These are phyloP conservation scores for Ogataea nitratoaversa DNA, from an alignment of 805 yeast species.

Conservation along the genomic window DNA sequence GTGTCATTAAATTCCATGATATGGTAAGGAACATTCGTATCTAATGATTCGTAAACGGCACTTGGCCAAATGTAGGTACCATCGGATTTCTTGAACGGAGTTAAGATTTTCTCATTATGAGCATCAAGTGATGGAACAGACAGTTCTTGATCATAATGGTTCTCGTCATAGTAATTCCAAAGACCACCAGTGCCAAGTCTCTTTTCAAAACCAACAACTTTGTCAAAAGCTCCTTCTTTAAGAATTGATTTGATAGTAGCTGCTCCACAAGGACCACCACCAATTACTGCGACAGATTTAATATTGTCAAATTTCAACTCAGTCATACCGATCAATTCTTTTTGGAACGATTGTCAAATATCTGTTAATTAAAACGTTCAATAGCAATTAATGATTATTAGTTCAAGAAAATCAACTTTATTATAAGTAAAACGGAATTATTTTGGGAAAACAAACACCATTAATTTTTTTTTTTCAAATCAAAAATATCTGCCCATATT, in stretches of 20 bases:
- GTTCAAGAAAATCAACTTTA: too few species aligned
- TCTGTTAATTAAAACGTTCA: too few species aligned
- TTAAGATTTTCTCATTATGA: slow-evolving; percentile 4
- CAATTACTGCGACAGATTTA: slow-evolving; percentile 55
- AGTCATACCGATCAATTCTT: too few species aligned
- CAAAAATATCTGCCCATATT: too few species aligned
- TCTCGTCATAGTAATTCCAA: slow-evolving; percentile 57
- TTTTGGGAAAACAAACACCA: too few species aligned
- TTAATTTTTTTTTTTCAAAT: too few species aligned
- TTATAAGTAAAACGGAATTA: too few species aligned
- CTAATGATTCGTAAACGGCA: slow-evolving; percentile 62
- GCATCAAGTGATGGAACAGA: slow-evolving; percentile 32
- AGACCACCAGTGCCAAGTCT: slow-evolving; percentile 67
- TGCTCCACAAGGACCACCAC: slow-evolving; percentile 76
- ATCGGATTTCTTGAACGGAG: slow-evolving; percentile 9
- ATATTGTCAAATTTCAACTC: slow-evolving; percentile 2
- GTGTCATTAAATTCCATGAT: slow-evolving; percentile 62
- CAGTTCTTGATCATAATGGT: slow-evolving; percentile 4
- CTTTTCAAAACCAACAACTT: slow-evolving; percentile 56
- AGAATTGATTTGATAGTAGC: slow-evolving; percentile 61
- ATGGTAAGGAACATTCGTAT: slow-evolving; percentile 62
- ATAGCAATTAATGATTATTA: too few species aligned
- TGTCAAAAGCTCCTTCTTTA: slow-evolving; percentile 42
- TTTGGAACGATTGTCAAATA: too few species aligned
- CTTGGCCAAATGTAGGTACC: slow-evolving; percentile 37